phyloP scores from a whole-genome alignment of 495 filamentous ascomycete species.

The Podospora pseudocomata region DNA sequence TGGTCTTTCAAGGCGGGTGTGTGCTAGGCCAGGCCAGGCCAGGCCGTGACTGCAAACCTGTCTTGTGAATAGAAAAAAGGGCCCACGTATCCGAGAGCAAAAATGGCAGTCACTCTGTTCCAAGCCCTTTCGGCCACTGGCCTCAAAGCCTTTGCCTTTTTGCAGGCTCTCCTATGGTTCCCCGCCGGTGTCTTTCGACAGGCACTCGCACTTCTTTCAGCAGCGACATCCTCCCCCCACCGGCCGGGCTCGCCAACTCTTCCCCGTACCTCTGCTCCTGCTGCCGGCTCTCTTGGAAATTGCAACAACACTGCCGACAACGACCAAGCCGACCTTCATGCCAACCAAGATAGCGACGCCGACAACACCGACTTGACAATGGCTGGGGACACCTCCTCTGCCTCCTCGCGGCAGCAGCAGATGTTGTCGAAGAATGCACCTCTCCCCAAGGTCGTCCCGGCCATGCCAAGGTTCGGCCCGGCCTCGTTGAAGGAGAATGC shows the following conservation, averaged over 20 bases:
- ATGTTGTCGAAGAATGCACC: conserved; percentile 5
- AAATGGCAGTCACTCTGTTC: conserved; percentile 30
- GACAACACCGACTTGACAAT: conserved; percentile 14
- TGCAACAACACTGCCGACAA: not conserved
- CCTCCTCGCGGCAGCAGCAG: conserved; percentile 15
- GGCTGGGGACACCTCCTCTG: conserved; percentile 11
- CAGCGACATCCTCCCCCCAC: conserved; percentile 2
- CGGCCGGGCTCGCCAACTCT: conserved; percentile 9
- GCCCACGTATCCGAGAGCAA: conserved; percentile 4
- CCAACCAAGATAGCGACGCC: not conserved
- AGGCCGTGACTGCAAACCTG: not conserved
- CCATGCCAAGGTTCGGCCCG: conserved; percentile 19
- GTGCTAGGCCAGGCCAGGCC: not conserved
- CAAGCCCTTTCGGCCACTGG: conserved; percentile 24
- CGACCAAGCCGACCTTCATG: conserved; percentile 8
- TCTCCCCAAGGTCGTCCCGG: conserved; percentile 22
- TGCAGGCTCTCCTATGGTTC: conserved; percentile 28
- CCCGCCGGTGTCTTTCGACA: conserved; percentile 22
- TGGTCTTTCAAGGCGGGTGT: not conserved
- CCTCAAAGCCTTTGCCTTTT: conserved; percentile 24
- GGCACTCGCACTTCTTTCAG: conserved; percentile 18
- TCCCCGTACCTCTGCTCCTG: conserved; percentile 5
- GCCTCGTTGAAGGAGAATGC: conserved; percentile 18
- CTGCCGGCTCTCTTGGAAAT: conserved; percentile 6
- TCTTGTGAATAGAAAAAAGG: not conserved